phyloP scores from a whole-genome alignment of 768 basidiomycete species.

The Trametes cingulata region DNA sequence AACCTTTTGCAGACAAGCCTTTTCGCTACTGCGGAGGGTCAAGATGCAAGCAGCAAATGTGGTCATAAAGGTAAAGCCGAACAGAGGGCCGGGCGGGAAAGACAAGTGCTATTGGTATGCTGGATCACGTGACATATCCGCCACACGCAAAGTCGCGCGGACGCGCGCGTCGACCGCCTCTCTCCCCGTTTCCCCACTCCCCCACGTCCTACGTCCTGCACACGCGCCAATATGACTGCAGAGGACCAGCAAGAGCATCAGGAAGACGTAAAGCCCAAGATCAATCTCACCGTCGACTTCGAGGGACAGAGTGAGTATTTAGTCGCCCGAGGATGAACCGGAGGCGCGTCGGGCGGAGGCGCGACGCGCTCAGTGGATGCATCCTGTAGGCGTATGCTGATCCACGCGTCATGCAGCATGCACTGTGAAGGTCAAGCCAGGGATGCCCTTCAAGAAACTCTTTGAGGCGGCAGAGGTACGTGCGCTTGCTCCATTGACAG shows the following conservation, averaged over 20 bases:
- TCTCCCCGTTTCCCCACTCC: background rate
- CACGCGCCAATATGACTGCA: conserved; percentile 6
- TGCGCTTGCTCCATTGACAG: background rate
- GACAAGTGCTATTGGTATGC: no score
- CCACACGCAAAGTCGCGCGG: background rate
- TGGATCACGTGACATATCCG: no score
- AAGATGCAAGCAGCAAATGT: no score
- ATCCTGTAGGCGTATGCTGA: background rate
- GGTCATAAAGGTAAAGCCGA: no score
- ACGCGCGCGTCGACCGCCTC: conserved; percentile 12
- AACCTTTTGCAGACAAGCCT: no score
- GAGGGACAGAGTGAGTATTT: conserved; percentile 52
- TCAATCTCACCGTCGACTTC: conserved; percentile 58
- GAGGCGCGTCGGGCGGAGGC: background rate
- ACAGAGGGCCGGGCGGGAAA: no score
- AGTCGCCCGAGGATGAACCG: background rate
- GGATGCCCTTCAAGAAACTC: conserved; percentile 65
- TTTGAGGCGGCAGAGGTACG: conserved; percentile 68
- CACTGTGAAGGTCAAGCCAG: conserved; percentile 65
- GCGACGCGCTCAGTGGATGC: background rate
- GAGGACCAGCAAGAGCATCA: conserved; percentile 8
- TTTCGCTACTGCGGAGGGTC: no score
- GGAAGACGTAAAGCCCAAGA: conserved; percentile 69
- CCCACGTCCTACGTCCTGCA: background rate
- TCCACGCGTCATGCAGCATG: conserved; percentile 43